Percentiles rank a stretch among this genome's conserved stretches.
These are phyloP conservation scores for Paxillus rubicundulus DNA, from an alignment of 768 basidiomycete genomes.

Conservation along the genomic window DNA sequence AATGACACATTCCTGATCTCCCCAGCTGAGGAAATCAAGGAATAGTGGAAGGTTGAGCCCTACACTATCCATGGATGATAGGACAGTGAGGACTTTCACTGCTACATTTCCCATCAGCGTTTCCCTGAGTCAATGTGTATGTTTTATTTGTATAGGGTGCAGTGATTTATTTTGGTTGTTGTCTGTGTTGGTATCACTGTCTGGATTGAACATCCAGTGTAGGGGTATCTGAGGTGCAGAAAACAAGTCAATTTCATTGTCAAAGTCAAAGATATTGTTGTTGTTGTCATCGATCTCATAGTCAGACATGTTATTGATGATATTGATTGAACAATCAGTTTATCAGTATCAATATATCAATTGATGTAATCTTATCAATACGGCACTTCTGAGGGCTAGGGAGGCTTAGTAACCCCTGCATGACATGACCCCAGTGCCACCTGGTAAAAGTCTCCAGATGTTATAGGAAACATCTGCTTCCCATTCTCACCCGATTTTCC, in stretches of 20 bases:
- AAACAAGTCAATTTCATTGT: neutral
- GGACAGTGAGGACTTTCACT: neutral
- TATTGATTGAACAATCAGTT: neutral
- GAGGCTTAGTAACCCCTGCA: neutral
- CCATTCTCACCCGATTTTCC: too few species aligned
- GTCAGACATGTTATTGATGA: neutral
- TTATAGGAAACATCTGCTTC: too few species aligned
- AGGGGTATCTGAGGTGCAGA: neutral
- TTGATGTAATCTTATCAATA: neutral
- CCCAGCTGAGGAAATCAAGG: too few species aligned
- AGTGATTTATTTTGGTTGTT: neutral
- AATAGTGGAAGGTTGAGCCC: constrained; percentile 21
- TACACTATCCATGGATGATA: constrained; percentile 1
- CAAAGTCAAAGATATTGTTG: neutral
- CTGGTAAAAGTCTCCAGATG: neutral
- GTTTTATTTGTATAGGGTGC: neutral
- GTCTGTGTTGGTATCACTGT: neutral
- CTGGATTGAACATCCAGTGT: neutral
- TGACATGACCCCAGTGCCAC: neutral
- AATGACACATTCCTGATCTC: too few species aligned
- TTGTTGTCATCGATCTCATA: neutral
- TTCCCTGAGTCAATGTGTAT: neutral
- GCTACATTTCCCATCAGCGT: neutral
- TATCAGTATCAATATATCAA: neutral
- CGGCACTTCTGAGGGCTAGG: neutral